Evolutionary conservation across 306 rosid species (phyloP).

Genomic region (Quercus agrifolia): DNA sequence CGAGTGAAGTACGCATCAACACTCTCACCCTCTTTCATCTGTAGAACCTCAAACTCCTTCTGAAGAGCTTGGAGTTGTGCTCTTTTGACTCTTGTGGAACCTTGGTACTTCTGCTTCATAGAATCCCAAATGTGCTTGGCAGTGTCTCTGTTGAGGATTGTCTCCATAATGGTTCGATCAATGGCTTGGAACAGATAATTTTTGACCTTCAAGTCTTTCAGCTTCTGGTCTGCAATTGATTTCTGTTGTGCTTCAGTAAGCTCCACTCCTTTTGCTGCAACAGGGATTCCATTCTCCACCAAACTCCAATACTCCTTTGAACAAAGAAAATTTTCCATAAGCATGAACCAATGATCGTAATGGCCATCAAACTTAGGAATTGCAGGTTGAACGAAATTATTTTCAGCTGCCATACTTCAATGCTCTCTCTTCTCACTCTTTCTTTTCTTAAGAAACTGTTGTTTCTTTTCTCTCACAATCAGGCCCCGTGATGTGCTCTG

Average conservation of each 20-base stretch:
- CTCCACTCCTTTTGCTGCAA: not conserved
- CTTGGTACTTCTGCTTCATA: not conserved
- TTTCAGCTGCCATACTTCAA: not conserved
- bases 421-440: not conserved
- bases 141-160: not conserved
- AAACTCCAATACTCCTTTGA: constrained; percentile 9
- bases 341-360: constrained; percentile 15
- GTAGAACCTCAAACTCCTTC: not conserved
- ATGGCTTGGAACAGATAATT: constrained; percentile 15
- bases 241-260: not conserved
- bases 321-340: constrained; percentile 1
- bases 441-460: not conserved
- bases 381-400: not conserved
- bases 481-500: no score
- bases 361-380: constrained; percentile 17
- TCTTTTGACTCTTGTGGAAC: not conserved
- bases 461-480: not conserved
- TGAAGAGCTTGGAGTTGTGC: not conserved
- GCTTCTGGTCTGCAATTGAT: not conserved
- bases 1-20: not conserved
- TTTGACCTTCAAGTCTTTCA: not conserved
- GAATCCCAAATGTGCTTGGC: not conserved
- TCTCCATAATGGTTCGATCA: not conserved
- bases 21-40: not conserved
- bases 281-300: not conserved